A percentile compares a stretch with the other conserved stretches of the same genome.
Conservation (phyloP, 208 protist species). For the Porcisia hertigi region DNA sequence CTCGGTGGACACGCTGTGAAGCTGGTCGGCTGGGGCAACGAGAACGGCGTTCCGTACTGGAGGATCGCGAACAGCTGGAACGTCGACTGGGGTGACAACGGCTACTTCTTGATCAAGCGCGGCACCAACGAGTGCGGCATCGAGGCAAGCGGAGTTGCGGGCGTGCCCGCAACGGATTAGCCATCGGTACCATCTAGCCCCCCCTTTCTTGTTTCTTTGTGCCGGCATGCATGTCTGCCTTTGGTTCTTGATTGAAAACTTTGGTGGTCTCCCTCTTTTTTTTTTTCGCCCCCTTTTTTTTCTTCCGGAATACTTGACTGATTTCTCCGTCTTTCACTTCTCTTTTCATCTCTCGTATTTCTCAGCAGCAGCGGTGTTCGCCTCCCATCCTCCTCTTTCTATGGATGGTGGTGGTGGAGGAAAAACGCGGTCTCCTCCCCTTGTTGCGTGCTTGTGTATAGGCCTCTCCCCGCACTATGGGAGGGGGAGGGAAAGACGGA, state of each 20-base stretch:
- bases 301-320: not conserved
- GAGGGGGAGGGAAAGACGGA: not conserved
- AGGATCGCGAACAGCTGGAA: conserved; percentile 92
- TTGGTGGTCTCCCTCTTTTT: not conserved
- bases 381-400: not conserved
- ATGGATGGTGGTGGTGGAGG: not conserved
- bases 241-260: not conserved
- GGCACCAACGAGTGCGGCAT: conserved; percentile 85
- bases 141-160: conserved; percentile 59
- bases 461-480: not conserved
- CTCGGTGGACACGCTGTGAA: conserved; percentile 89
- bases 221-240: not conserved
- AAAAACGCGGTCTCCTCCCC: not conserved
- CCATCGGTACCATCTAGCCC: not conserved
- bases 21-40: conserved; percentile 86
- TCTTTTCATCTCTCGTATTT: conserved; percentile 8
- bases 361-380: not conserved
- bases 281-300: not conserved
- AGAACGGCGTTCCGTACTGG: conserved; percentile 85
- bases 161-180: conserved; percentile 33
- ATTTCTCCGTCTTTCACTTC: not conserved
- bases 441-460: not conserved
- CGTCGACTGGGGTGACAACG: conserved; percentile 84
- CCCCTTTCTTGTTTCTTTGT: conserved; percentile 15
- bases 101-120: conserved; percentile 81